These are phyloP conservation scores for Diaporthe citrichinensis DNA, from an alignment of 2,329 filamentous ascomycete species.

Conservation along the genomic window DNA sequence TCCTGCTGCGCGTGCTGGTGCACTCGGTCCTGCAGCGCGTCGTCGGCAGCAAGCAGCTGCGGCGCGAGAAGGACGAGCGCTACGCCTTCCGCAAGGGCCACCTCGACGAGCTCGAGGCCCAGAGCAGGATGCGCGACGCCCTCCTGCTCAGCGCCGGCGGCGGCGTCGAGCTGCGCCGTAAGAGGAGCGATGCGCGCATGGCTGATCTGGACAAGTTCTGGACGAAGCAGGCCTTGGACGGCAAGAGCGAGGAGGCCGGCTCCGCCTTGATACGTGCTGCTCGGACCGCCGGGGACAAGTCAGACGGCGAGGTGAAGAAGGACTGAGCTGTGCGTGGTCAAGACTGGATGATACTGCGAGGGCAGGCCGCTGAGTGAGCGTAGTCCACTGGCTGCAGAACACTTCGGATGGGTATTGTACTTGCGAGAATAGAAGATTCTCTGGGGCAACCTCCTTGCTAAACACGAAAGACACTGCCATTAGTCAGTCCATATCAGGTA, in stretches of 20 bases:
- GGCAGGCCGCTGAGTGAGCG: not conserved
- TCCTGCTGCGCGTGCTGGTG: slow-evolving; percentile 67
- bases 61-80: slow-evolving; percentile 55
- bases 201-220: slow-evolving; percentile 55
- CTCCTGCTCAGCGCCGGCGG: slow-evolving; percentile 44
- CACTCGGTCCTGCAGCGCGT: slow-evolving; percentile 52
- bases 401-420: not conserved
- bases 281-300: not conserved
- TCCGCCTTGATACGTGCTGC: slow-evolving; percentile 50
- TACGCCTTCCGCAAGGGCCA: slow-evolving; percentile 55
- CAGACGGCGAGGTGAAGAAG: slow-evolving; percentile 7
- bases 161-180: slow-evolving; percentile 8
- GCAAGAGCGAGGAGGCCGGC: slow-evolving; percentile 53
- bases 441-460: too few species aligned
- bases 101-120: slow-evolving; percentile 57
- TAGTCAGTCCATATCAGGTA: not conserved
- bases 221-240: slow-evolving; percentile 58
- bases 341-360: not conserved
- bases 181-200: slow-evolving; percentile 51
- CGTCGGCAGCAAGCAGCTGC: slow-evolving; percentile 57
- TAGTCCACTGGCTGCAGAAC: not conserved
- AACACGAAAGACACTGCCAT: too few species aligned
- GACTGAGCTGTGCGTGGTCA: not conserved
- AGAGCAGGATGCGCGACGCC: slow-evolving; percentile 37
- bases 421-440: not conserved